A percentile compares a stretch with the other conserved stretches of the same genome.
Conservation (phyloP, 148 eudicot species). For the Dianthus caryophyllus region DNA sequence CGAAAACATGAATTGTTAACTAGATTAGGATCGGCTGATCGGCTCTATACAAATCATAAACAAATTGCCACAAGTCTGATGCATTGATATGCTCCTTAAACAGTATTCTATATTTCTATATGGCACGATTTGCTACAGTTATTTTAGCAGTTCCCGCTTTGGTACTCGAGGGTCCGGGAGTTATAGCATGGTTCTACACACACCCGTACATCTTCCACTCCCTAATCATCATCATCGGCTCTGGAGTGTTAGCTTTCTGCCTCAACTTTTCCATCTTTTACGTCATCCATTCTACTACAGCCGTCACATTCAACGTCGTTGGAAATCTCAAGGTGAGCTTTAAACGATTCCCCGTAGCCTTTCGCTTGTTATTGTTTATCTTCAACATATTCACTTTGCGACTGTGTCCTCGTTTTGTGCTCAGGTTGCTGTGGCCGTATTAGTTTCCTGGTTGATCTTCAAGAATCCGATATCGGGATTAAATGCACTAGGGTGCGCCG, state of each 20-base stretch:
- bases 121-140: conserved; percentile 96
- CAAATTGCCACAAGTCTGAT: no score
- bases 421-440: conserved; percentile 84
- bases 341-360: not conserved
- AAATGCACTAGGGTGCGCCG: conserved; percentile 90
- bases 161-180: conserved; percentile 80
- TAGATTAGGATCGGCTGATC: no score
- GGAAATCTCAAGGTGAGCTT: conserved; percentile 87
- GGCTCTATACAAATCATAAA: no score
- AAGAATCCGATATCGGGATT: conserved; percentile 72
- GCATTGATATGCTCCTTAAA: no score
- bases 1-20: no score
- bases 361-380: not conserved
- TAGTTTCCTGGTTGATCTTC: conserved; percentile 74
- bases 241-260: conserved; percentile 89
- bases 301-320: conserved; percentile 95
- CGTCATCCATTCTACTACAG: conserved; percentile 94
- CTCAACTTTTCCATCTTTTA: conserved; percentile 94
- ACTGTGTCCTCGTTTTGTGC: not conserved
- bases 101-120: no score
- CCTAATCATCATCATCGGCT: conserved; percentile 61
- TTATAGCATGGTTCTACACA: conserved; percentile 57
- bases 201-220: conserved; percentile 48
- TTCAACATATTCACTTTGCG: not conserved
- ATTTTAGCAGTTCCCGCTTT: conserved; percentile 82